Base-by-base conservation (phyloP, 352 stramenopile genomes). In the Globisporangium yorkense region DNA sequence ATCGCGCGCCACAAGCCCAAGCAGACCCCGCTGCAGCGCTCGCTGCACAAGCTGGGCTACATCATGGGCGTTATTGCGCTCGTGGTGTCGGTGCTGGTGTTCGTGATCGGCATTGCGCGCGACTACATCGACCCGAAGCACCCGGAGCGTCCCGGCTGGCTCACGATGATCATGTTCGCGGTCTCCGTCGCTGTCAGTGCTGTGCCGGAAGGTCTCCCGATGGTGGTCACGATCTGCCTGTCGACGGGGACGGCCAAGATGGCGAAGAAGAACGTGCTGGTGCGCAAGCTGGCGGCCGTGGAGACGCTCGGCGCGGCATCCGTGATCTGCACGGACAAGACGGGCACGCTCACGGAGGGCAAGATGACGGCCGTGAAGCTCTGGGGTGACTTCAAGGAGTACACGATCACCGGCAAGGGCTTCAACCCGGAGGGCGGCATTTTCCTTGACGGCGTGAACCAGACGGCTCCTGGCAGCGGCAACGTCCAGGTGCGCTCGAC, bases 91-190 rank as follows among this genome's bases (percentile, higher is more conserved):
- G 51, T 96, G 0, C 91, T 99, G 43, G 94, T 96, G 29, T 79
- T 98, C 39, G 67, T 97, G 10, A 89, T 97, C 13, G 87, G 91
- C 5, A 73, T 97, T 53, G 20, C 78, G 2, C 77, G 81, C 18
- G 62, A 55, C n/a, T 84, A 66, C 5, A 62, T 72, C 27, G 77
- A 91, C 46, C 72, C 72, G 1, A 78, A 78, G 48, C 66, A 85
- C 46, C 83, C 87, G n/a, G 66, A 93, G 27, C 75, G 91, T 29
- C 86, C 91, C 0, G 80, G 95, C 37, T 88, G 71, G 62, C 59
- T 99, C 40, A 92, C 94, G 20, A 98, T 98, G 67, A 79, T 99
- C 45, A 98, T 97, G 67, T 89, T 98, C 21, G 90, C 92, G 0
- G 91, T 98, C 1, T 98, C 89, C 56, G 73, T 93, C 3, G 62